Conservation (phyloP, 2,329 filamentous ascomycete species). For the Aspergillus calidoustus region DNA sequence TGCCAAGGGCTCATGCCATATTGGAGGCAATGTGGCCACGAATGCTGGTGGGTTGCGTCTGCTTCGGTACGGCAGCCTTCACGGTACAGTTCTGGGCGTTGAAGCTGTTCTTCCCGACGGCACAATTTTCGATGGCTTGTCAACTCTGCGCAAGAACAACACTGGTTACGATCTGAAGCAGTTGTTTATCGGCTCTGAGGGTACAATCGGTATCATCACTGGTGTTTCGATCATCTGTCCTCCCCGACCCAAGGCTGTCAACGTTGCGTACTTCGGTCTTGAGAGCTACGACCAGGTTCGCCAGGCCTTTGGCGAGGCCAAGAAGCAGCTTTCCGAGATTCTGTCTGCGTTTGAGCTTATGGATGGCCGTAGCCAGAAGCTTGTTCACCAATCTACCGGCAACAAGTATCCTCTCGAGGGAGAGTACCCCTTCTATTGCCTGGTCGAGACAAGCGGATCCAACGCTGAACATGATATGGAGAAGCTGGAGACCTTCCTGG, state of each 20-base stretch:
- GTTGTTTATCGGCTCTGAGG: slow-evolving; percentile 93
- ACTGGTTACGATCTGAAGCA: slow-evolving; percentile 98
- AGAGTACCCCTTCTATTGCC: slow-evolving; percentile 90
- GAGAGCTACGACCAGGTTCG: slow-evolving; percentile 90
- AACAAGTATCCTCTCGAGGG: slow-evolving; percentile 81
- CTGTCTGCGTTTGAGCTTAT: slow-evolving; percentile 97
- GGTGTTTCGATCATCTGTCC: slow-evolving; percentile 88
- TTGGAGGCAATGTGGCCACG: slow-evolving; percentile 93
- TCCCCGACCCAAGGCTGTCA: slow-evolving; percentile 82
- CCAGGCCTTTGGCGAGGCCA: slow-evolving; percentile 83
- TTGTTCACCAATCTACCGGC: slow-evolving; percentile 75
- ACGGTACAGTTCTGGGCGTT: slow-evolving; percentile 88
- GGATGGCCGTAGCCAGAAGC: slow-evolving; percentile 80
- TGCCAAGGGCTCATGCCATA: slow-evolving; percentile 94
- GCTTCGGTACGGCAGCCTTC: slow-evolving; percentile 89
- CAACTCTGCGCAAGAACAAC: slow-evolving; percentile 93
- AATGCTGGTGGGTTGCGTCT: slow-evolving; percentile 92
- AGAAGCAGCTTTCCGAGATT: slow-evolving; percentile 89
- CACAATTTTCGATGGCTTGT: slow-evolving; percentile 87
- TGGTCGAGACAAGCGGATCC: slow-evolving; percentile 94
- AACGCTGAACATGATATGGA: slow-evolving; percentile 91
- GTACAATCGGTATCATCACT: slow-evolving; percentile 93
- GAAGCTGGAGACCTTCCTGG: slow-evolving; percentile 88
- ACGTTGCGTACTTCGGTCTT: slow-evolving; percentile 92
- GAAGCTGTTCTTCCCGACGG: slow-evolving; percentile 94